Percentiles rank a stretch among this genome's conserved stretches.
Conservation (phyloP, 2,329 filamentous ascomycete genomes). For the Balansia obtecta region DNA sequence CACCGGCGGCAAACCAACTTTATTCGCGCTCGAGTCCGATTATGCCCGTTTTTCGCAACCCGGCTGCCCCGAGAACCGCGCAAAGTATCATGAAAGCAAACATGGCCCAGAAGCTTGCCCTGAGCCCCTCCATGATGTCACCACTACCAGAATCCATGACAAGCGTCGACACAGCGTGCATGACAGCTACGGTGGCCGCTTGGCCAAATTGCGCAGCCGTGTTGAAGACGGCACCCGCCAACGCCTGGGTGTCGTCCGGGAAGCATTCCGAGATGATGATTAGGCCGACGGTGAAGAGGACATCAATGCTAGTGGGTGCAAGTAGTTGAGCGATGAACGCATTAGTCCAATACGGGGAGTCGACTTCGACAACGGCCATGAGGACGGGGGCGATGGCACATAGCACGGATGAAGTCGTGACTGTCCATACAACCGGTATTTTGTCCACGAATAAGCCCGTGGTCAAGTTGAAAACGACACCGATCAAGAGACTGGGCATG, state of each 20-base stretch:
- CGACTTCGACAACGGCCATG: slow-evolving; percentile 38
- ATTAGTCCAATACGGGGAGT: slow-evolving; percentile 38
- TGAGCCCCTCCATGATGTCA: slow-evolving; percentile 34
- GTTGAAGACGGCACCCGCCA: slow-evolving; percentile 51
- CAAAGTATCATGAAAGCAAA: slow-evolving; percentile 33
- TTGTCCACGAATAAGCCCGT: slow-evolving; percentile 34
- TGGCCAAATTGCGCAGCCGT: slow-evolving; percentile 43
- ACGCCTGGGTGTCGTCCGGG: slow-evolving; percentile 40
- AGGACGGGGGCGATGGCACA: slow-evolving; percentile 35
- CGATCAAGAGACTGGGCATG: slow-evolving; percentile 32
- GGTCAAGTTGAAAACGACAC: slow-evolving; percentile 27
- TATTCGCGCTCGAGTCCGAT: slow-evolving; percentile 34
- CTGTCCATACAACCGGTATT: slow-evolving; percentile 26
- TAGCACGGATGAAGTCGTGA: slow-evolving; percentile 26
- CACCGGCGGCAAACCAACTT: too few species aligned
- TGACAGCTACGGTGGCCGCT: slow-evolving; percentile 33
- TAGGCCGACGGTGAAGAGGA: slow-evolving; percentile 43
- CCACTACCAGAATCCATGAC: slow-evolving; percentile 23
- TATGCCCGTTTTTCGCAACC: slow-evolving; percentile 29
- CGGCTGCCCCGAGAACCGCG: slow-evolving; percentile 24
- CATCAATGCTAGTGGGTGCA: slow-evolving; percentile 28
- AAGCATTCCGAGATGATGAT: slow-evolving; percentile 43
- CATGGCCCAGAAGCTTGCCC: slow-evolving; percentile 37
- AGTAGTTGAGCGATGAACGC: slow-evolving; percentile 32
- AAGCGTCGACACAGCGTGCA: slow-evolving; percentile 30